These are phyloP conservation scores for Lentinula boryana DNA, from an alignment of 768 basidiomycete genomes.

Conservation along the genomic window DNA sequence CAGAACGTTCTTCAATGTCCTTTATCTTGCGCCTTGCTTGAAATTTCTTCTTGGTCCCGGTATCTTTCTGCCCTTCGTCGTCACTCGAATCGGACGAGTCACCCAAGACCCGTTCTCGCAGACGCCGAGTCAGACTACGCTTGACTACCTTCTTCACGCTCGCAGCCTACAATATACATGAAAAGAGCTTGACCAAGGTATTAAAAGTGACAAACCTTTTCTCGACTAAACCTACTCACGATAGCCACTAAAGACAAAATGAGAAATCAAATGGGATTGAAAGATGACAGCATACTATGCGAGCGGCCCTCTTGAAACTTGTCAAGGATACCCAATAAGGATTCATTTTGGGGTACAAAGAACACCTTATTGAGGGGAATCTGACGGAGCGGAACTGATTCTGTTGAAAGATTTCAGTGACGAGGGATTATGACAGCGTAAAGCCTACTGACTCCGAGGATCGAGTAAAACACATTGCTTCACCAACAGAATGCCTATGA, in stretches of 20 bases:
- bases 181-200: neutral
- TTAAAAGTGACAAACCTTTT: slow-evolving; percentile 34
- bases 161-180: slow-evolving; percentile 37
- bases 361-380: slow-evolving; percentile 85
- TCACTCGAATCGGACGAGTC: slow-evolving; percentile 54
- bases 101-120: slow-evolving; percentile 71
- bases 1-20: slow-evolving; percentile 23
- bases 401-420: slow-evolving; percentile 25
- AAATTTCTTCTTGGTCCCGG: slow-evolving; percentile 20
- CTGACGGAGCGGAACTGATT: slow-evolving; percentile 76
- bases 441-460: slow-evolving; percentile 55
- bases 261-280: neutral
- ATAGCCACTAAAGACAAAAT: slow-evolving; percentile 52
- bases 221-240: slow-evolving; percentile 69
- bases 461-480: slow-evolving; percentile 88
- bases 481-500: slow-evolving; percentile 80
- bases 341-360: slow-evolving; percentile 81
- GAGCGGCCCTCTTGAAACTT: slow-evolving; percentile 87
- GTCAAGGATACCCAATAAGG: slow-evolving; percentile 79
- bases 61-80: slow-evolving; percentile 21
- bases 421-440: neutral
- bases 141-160: slow-evolving; percentile 83
- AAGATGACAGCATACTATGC: slow-evolving; percentile 37
- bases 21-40: slow-evolving; percentile 16
- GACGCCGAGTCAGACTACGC: slow-evolving; percentile 69